Conservation (phyloP, 2,329 filamentous ascomycete genomes). For the Neonectria faginata region DNA sequence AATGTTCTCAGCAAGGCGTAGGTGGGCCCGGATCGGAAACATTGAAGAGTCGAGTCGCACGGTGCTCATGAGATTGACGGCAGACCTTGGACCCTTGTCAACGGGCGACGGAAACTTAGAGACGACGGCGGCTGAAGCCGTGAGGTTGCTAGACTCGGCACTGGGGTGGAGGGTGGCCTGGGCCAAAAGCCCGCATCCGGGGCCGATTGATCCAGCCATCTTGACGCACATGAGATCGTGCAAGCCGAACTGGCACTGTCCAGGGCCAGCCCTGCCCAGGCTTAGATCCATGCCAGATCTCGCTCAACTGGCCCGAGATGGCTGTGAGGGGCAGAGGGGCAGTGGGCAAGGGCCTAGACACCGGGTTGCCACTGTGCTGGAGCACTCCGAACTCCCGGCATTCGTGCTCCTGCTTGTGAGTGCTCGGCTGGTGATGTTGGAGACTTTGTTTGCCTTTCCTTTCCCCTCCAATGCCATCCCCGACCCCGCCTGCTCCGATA, state of each 20-base stretch:
- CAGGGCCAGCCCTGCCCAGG: slow-evolving; percentile 39
- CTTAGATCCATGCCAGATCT: slow-evolving; percentile 40
- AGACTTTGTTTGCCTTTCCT: slow-evolving; percentile 16
- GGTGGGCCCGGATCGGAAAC: slow-evolving; percentile 6
- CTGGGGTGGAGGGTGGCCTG: slow-evolving; percentile 8
- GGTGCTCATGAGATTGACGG: slow-evolving; percentile 23
- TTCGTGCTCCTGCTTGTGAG: not conserved
- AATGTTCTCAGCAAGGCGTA: slow-evolving; percentile 12
- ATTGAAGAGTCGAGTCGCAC: slow-evolving; percentile 22
- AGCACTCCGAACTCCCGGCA: slow-evolving; percentile 20
- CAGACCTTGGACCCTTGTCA: not conserved
- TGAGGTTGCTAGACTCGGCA: slow-evolving; percentile 13
- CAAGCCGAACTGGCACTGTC: slow-evolving; percentile 38
- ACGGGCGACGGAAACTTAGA: not conserved
- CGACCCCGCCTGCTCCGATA: not conserved
- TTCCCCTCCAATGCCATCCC: not conserved
- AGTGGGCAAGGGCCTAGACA: slow-evolving; percentile 18
- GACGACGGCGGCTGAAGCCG: slow-evolving; percentile 19
- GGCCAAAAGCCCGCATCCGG: slow-evolving; percentile 10
- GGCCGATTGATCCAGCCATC: slow-evolving; percentile 33
- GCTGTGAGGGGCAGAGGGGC: slow-evolving; percentile 27
- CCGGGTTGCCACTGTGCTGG: slow-evolving; percentile 40
- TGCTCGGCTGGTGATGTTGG: not conserved
- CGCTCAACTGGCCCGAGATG: slow-evolving; percentile 34
- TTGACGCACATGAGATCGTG: slow-evolving; percentile 43